Conservation (phyloP, 257 asterid genomes). For the Ballota nigra region DNA sequence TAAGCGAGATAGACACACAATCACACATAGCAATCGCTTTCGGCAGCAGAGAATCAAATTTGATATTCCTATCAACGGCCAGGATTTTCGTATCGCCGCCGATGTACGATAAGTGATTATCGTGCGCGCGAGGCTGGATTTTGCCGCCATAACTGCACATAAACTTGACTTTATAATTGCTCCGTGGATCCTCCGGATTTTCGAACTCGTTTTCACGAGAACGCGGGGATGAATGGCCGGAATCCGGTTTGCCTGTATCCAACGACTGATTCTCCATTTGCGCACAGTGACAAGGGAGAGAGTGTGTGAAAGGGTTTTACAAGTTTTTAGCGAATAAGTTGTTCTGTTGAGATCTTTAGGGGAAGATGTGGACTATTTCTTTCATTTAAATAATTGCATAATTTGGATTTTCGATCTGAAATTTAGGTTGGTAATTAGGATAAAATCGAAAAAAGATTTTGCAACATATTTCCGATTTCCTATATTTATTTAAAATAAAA, state of each 20-base stretch:
- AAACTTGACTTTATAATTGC: slow-evolving; percentile 61
- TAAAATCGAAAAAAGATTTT: too few relatives aligned
- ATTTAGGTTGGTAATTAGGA: too few relatives aligned
- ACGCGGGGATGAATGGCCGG: slow-evolving; percentile 91
- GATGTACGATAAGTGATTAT: slow-evolving; percentile 68
- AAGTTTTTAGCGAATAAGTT: slow-evolving; percentile 18
- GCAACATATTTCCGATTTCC: too few relatives aligned
- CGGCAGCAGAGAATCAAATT: slow-evolving; percentile 40
- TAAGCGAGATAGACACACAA: slow-evolving; percentile 51
- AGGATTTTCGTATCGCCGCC: slow-evolving; percentile 95
- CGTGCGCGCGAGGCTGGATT: slow-evolving; percentile 83
- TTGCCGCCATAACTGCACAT: slow-evolving; percentile 97
- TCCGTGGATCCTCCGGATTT: slow-evolving; percentile 64
- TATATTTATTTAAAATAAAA: too few relatives aligned
- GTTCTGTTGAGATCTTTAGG: background rate
- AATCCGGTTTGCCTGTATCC: slow-evolving; percentile 65
- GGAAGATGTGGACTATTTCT: too few relatives aligned
- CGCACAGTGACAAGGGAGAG: slow-evolving; percentile 15
- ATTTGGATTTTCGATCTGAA: too few relatives aligned
- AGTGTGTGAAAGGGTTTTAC: slow-evolving; percentile 23
- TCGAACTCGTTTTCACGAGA: slow-evolving; percentile 83
- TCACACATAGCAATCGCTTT: slow-evolving; percentile 62
- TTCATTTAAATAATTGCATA: too few relatives aligned
- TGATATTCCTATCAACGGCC: slow-evolving; percentile 66
- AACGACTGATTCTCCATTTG: slow-evolving; percentile 65